Evolutionary conservation across 176 grass and related monocot species (phyloP), one percentile per base, ranked within the genome.

Genomic region (Aegilops longissima): DNA sequence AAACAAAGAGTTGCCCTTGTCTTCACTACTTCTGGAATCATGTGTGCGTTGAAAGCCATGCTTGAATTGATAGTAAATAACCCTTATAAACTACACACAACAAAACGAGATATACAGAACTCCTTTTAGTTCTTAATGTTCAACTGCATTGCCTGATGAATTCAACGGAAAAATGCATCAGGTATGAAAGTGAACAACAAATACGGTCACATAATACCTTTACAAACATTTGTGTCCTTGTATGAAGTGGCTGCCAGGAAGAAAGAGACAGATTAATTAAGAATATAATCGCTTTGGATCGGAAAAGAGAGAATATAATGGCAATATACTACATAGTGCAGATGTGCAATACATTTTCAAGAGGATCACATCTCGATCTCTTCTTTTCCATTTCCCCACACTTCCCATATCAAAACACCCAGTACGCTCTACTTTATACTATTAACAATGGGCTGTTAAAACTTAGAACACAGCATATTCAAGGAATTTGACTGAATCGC

Each of bases 51-150:
- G 79, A 91, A 96, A 95, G 12, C 93, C 92, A 84, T 92, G 85
- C 84, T 94, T 94, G 54, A 96, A 56, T 24, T 98, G 93, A 81
- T 88, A 84, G 86, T 94, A 95, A 83, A 96, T 73, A 76, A 89
- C 85, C 76, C 65, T 96, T 30, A 98, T 80, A 86, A 98, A 98
- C 93, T 98, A 88, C 90, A 94, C 25, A 5, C 29, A 83, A 80
- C 25, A 68, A 39, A 84, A 87, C 25, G 10, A 58, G 66, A 40
- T 25, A 82, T 8, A 52, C 2, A 42, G 12, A 36, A 36, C 35
- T 36, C 35, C 0, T 36, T 36, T 56, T 72, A 86, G 39, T 12
- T 9, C 24, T 40, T 17, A 73, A 24, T 25, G 39, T 79, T 79
- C 27, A 21, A 24, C 3, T 63, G 25, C 38, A 49, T 82, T 62